These are phyloP conservation scores for Artemisia annua DNA, from an alignment of 129 eudicot species.

Conservation along the genomic window DNA sequence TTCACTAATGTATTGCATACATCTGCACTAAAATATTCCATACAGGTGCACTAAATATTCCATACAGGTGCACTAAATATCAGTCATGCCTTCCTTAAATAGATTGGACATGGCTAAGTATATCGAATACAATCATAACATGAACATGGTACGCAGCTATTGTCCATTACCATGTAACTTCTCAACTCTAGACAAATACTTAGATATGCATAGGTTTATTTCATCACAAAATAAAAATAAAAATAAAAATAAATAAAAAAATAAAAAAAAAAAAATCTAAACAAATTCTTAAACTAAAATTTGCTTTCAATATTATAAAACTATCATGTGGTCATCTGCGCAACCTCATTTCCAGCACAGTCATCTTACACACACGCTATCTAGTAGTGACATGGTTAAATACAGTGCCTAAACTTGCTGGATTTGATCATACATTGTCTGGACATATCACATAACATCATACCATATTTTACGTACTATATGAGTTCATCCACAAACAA, in stretches of 20 bases:
- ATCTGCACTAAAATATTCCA: too few species aligned
- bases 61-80: too few species aligned
- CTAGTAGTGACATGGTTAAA: not conserved
- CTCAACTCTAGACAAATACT: not conserved
- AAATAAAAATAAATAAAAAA: too few species aligned
- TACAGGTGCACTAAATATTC: too few species aligned
- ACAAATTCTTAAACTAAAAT: too few species aligned
- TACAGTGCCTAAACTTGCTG: not conserved
- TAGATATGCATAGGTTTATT: too few species aligned
- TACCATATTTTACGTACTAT: not conserved
- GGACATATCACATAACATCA: not conserved
- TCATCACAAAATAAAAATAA: too few species aligned
- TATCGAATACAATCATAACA: not conserved
- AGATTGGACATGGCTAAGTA: not conserved
- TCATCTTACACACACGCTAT: not conserved
- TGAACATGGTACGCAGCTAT: not conserved
- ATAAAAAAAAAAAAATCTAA: too few species aligned
- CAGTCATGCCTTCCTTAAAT: not conserved
- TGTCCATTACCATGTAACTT: not conserved
- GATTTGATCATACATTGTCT: constrained; percentile 1
- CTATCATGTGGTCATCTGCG: too few species aligned
- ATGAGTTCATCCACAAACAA: not conserved
- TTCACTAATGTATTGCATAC: too few species aligned
- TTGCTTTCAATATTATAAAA: too few species aligned
- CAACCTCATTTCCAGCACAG: not conserved